A percentile compares a stretch with the other conserved stretches of the same genome.
Evolutionary conservation across 257 asterid genomes (phyloP).

Genomic region (Solanum rostratum): DNA sequence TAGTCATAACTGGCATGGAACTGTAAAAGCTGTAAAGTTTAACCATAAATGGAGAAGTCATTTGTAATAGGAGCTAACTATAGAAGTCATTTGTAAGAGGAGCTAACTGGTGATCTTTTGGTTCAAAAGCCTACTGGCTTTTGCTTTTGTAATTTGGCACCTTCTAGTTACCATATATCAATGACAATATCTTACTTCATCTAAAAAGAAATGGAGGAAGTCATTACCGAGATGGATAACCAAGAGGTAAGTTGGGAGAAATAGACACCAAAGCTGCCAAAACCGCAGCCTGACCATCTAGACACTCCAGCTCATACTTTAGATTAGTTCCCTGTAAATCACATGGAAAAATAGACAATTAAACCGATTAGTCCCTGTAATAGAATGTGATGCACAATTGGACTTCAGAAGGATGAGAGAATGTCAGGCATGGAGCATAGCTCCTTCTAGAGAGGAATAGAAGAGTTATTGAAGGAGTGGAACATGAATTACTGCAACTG

Average conservation of each 20-base stretch:
- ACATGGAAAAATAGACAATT: constrained; percentile 7
- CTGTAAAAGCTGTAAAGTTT: not conserved
- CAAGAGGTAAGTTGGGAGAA: constrained; percentile 84
- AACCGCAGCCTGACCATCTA: constrained; percentile 92
- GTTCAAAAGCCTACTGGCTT: too few species aligned
- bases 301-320: constrained; percentile 59
- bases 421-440: not conserved
- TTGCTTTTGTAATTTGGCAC: too few species aligned
- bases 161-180: too few species aligned
- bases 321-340: constrained; percentile 64
- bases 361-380: not conserved
- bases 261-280: constrained; percentile 86
- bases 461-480: not conserved
- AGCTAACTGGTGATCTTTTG: too few species aligned
- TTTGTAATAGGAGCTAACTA: not conserved
- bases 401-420: not conserved
- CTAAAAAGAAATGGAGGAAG: not conserved
- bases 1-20: not conserved
- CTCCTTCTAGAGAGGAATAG: not conserved
- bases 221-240: constrained; percentile 88
- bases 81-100: not conserved
- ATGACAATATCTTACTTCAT: too few species aligned
- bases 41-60: not conserved
- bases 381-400: not conserved
- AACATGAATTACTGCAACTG: not conserved